phyloP scores from a whole-genome alignment of 1,284 basidiomycete species.

The Neolentinus lepideus region DNA sequence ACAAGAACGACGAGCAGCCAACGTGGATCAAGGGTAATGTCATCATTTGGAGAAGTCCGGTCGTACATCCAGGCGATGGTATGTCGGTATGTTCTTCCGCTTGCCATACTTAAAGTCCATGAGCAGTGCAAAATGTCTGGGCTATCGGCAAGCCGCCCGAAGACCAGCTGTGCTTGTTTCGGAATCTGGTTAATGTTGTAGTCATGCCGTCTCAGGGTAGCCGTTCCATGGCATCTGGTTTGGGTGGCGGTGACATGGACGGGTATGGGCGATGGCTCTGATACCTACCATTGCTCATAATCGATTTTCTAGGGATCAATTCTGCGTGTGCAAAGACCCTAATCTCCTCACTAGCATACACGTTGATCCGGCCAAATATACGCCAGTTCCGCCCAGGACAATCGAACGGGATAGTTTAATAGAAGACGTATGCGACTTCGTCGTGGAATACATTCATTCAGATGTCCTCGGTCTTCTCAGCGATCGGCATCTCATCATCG shows the following conservation, averaged over 20 bases:
- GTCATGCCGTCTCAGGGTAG: conserved; percentile 61
- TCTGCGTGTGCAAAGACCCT: conserved; percentile 30
- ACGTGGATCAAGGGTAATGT: conserved; percentile 47
- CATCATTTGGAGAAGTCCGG: conserved; percentile 60
- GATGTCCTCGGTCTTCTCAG: conserved; percentile 67
- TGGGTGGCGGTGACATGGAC: conserved; percentile 46
- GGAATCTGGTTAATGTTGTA: conserved; percentile 61
- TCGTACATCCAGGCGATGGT: conserved; percentile 70
- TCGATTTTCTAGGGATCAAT: conserved; percentile 22
- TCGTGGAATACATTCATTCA: conserved; percentile 78
- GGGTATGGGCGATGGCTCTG: conserved; percentile 24
- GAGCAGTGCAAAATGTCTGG: conserved; percentile 26
- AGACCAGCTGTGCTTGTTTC: conserved; percentile 49
- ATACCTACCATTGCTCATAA: background rate
- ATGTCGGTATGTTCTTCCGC: conserved; percentile 7
- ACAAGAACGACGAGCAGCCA: conserved; percentile 35
- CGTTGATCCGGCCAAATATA: conserved; percentile 48
- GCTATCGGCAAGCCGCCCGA: conserved; percentile 67
- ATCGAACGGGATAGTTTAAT: conserved; percentile 52
- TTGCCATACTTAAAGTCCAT: background rate
- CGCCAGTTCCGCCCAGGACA: conserved; percentile 19
- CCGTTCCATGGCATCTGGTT: conserved; percentile 58
- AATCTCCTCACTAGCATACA: conserved; percentile 43
- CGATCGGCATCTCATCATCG: conserved; percentile 66
- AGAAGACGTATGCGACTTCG: conserved; percentile 74